These are phyloP conservation scores for Amyloporia xantha DNA, from an alignment of 768 basidiomycete genomes.

Conservation along the genomic window DNA sequence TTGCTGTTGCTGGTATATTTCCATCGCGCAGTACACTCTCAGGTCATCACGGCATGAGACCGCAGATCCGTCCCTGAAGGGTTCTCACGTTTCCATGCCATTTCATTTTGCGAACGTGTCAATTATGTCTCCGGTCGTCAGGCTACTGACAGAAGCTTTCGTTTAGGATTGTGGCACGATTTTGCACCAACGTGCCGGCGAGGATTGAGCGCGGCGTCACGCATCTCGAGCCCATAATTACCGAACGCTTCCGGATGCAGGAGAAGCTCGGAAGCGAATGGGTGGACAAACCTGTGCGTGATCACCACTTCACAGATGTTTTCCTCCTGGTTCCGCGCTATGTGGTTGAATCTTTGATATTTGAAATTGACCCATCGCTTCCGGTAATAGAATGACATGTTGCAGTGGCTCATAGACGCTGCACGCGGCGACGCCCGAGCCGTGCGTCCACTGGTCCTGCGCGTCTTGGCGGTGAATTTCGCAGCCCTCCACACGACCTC, in stretches of 20 bases:
- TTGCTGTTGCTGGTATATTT: no score
- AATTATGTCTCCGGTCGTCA: no score
- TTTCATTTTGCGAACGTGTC: no score
- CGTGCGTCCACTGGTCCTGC: slow-evolving; percentile 19
- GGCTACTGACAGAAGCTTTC: no score
- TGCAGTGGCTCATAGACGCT: slow-evolving; percentile 35
- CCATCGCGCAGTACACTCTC: slow-evolving; percentile 11
- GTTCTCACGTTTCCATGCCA: no score
- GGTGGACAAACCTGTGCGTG: slow-evolving; percentile 29
- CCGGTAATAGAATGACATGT: slow-evolving; percentile 31
- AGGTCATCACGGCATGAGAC: no score
- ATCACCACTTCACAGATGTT: slow-evolving; percentile 4
- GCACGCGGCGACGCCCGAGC: slow-evolving; percentile 22
- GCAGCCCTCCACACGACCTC: slow-evolving; percentile 27
- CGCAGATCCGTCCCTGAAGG: no score
- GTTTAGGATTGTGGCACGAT: no score
- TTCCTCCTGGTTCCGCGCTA: no score
- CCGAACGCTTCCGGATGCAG: slow-evolving; percentile 27
- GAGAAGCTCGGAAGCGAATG: slow-evolving; percentile 27
- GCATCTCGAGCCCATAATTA: slow-evolving; percentile 28
- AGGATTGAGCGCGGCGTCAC: slow-evolving; percentile 12
- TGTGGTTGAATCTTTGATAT: no score
- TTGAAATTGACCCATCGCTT: no score
- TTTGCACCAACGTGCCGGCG: slow-evolving; percentile 9
- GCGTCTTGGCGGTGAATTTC: slow-evolving; percentile 24